Conservation (phyloP, 371 early-diverging fungal genomes). For the Actinomucor elegans region DNA sequence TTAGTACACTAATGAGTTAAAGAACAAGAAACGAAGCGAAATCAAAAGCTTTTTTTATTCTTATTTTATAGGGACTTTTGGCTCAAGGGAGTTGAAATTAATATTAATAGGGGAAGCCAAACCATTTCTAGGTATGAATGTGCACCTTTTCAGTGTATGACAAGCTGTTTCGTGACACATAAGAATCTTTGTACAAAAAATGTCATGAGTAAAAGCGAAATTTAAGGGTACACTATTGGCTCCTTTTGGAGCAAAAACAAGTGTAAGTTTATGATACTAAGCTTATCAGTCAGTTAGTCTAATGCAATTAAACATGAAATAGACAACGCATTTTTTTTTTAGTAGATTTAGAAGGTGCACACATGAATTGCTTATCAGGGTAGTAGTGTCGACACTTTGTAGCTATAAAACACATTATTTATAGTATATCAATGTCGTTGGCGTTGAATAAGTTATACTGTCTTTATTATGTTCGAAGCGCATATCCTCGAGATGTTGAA, state of each 20-base stretch:
- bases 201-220: background rate
- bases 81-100: slow-evolving; percentile 17
- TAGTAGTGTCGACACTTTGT: no score
- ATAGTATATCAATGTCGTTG: background rate
- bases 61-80: slow-evolving; percentile 1
- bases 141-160: slow-evolving; percentile 1
- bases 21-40: background rate
- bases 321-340: no score
- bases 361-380: no score
- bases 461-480: background rate
- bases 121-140: slow-evolving; percentile 7
- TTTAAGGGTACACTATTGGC: background rate
- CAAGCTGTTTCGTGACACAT: background rate
- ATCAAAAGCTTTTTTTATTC: background rate
- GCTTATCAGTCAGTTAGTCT: no score
- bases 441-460: background rate
- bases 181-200: background rate
- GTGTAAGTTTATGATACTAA: no score
- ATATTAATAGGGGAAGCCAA: slow-evolving; percentile 3
- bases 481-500: background rate
- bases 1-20: background rate
- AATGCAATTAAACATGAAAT: no score
- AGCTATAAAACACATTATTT: background rate
- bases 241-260: slow-evolving; percentile 5
- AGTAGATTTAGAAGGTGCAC: no score